These are phyloP conservation scores for Saccharomycopsis microspora DNA, from an alignment of 805 yeast genomes.

Conservation along the genomic window DNA sequence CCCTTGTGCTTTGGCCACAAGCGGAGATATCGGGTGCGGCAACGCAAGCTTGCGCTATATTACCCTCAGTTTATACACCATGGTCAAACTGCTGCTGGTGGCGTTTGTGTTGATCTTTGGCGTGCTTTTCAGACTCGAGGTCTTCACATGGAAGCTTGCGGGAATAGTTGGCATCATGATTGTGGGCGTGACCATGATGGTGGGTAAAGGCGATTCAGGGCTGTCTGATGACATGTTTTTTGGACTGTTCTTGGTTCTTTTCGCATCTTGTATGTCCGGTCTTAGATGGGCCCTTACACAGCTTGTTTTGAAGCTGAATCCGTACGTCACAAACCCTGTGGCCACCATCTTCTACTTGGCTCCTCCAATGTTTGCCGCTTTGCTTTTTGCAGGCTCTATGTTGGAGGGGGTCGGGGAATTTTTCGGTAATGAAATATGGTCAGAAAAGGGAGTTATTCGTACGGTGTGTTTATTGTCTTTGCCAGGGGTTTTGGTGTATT, in stretches of 20 bases:
- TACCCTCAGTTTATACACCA: constrained; percentile 77
- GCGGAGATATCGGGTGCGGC: constrained; percentile 91
- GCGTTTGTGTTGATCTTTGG: constrained; percentile 88
- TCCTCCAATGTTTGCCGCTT: constrained; percentile 65
- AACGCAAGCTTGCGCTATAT: constrained; percentile 74
- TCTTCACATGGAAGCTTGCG: constrained; percentile 53
- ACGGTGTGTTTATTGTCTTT: constrained; percentile 52
- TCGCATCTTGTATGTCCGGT: constrained; percentile 77
- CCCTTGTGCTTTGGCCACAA: constrained; percentile 81
- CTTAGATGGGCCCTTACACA: constrained; percentile 95
- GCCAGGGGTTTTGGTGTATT: constrained; percentile 82
- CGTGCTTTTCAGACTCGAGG: constrained; percentile 67
- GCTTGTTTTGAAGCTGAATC: constrained; percentile 51
- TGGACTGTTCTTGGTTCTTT: constrained; percentile 67
- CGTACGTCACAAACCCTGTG: constrained; percentile 60
- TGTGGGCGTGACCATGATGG: constrained; percentile 82
- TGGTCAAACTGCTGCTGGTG: constrained; percentile 82
- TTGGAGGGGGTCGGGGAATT: constrained; percentile 49
- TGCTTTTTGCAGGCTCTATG: constrained; percentile 50
- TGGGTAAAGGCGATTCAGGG: constrained; percentile 27
- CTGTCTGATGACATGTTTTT: constrained; percentile 19
- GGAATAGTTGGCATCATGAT: constrained; percentile 73
- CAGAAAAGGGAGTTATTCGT: constrained; percentile 37
- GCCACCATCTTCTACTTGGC: constrained; percentile 74
- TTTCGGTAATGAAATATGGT: constrained; percentile 50